A percentile compares a stretch with the other conserved stretches of the same genome.
These are phyloP conservation scores for Alternaria gansuensis DNA, from an alignment of 2,329 filamentous ascomycete genomes.

Conservation along the genomic window DNA sequence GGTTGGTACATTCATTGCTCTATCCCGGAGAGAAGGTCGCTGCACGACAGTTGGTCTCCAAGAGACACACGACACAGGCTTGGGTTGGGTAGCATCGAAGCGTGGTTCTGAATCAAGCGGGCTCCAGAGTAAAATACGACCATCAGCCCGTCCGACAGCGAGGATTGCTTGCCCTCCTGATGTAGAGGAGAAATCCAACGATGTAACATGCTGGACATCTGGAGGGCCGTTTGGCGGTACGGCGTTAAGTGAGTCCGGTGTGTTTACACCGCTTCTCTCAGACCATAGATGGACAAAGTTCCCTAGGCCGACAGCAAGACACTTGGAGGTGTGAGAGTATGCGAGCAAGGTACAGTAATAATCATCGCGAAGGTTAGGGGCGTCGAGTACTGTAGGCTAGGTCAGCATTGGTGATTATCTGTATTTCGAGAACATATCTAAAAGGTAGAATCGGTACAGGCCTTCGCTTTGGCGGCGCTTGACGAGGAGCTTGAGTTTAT, in stretches of 20 bases:
- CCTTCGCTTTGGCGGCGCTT: slow-evolving; percentile 40
- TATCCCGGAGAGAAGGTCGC: slow-evolving; percentile 60
- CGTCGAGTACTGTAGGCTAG: slow-evolving; percentile 77
- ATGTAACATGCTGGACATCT: slow-evolving; percentile 69
- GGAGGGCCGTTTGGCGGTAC: slow-evolving; percentile 54
- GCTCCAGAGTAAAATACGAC: slow-evolving; percentile 79
- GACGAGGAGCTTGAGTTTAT: slow-evolving; percentile 34
- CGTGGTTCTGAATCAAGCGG: slow-evolving; percentile 73
- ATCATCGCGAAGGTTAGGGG: slow-evolving; percentile 87
- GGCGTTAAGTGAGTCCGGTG: slow-evolving; percentile 62
- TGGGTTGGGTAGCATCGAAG: slow-evolving; percentile 77
- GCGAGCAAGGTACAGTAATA: slow-evolving; percentile 94
- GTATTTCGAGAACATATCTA: slow-evolving; percentile 63
- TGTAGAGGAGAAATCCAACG: slow-evolving; percentile 86
- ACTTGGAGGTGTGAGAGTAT: slow-evolving; percentile 77
- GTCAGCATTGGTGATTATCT: slow-evolving; percentile 44
- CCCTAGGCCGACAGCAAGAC: slow-evolving; percentile 83
- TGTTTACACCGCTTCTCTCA: slow-evolving; percentile 72
- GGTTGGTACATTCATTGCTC: slow-evolving; percentile 65
- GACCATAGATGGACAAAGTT: slow-evolving; percentile 89
- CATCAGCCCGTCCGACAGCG: slow-evolving; percentile 82
- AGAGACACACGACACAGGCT: slow-evolving; percentile 78
- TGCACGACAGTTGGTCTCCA: slow-evolving; percentile 74
- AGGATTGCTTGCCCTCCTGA: slow-evolving; percentile 80
- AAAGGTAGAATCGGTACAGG: slow-evolving; percentile 77